A percentile compares a stretch with the other conserved stretches of the same genome.
These are phyloP conservation scores for Sporothrix inflata DNA, from an alignment of 2,329 filamentous ascomycete genomes.

Conservation along the genomic window DNA sequence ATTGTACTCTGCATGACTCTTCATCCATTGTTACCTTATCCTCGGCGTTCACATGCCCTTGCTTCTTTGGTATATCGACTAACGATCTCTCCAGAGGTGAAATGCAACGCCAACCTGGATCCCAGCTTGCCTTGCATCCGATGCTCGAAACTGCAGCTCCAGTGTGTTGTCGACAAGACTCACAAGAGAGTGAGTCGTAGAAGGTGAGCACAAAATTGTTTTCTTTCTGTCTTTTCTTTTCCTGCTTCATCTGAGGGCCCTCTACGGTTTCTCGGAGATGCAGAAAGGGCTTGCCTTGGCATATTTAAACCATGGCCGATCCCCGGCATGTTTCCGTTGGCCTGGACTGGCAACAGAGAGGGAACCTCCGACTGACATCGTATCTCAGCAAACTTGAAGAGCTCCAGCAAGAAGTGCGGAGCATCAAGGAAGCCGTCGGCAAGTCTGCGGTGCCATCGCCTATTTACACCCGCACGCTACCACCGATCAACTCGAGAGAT, in stretches of 20 bases:
- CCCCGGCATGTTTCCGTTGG: neutral
- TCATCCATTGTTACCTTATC: neutral
- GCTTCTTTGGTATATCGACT: neutral
- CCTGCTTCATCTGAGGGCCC: neutral
- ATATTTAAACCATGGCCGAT: neutral
- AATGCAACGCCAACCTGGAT: slow-evolving; percentile 34
- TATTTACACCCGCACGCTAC: slow-evolving; percentile 34
- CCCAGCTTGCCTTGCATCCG: slow-evolving; percentile 33
- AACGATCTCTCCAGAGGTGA: slow-evolving; percentile 33
- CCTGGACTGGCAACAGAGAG: neutral
- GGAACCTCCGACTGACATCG: slow-evolving; percentile 4
- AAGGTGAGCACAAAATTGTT: slow-evolving; percentile 29
- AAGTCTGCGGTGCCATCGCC: slow-evolving; percentile 33
- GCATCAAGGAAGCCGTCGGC: slow-evolving; percentile 56
- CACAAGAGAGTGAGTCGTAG: slow-evolving; percentile 35
- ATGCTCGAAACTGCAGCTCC: slow-evolving; percentile 34
- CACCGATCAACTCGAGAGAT: slow-evolving; percentile 33
- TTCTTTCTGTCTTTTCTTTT: neutral
- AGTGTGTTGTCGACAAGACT: slow-evolving; percentile 35
- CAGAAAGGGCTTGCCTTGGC: neutral
- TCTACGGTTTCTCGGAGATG: neutral
- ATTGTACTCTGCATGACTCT: neutral
- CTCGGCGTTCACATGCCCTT: slow-evolving; percentile 2
- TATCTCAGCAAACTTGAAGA: slow-evolving; percentile 57
- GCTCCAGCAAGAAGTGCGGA: slow-evolving; percentile 57